These are phyloP conservation scores for Pyrus communis DNA, from an alignment of 306 rosid genomes.

Conservation along the genomic window DNA sequence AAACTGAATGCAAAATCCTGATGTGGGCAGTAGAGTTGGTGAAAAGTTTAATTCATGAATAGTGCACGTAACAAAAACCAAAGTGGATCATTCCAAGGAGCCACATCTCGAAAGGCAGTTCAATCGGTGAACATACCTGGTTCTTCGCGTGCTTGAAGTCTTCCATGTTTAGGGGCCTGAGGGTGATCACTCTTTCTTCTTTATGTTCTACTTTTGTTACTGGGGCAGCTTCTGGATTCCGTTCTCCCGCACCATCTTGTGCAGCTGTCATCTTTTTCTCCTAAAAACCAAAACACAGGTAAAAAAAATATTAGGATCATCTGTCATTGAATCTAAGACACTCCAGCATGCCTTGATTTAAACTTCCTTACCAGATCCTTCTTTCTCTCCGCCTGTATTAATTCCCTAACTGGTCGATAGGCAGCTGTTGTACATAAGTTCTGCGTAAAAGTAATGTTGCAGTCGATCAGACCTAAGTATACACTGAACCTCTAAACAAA, in stretches of 20 bases:
- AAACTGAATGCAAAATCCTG: too few relatives aligned
- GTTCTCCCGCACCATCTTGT: slow-evolving; percentile 8
- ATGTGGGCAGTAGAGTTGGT: not conserved
- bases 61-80: not conserved
- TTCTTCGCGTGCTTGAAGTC: slow-evolving; percentile 76
- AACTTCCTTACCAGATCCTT: slow-evolving; percentile 52
- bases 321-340: slow-evolving; percentile 4
- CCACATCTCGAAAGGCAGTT: not conserved
- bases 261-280: slow-evolving; percentile 54
- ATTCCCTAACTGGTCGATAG: slow-evolving; percentile 78
- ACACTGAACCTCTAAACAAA: not conserved
- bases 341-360: not conserved
- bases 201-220: slow-evolving; percentile 19
- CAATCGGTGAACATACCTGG: slow-evolving; percentile 39
- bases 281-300: slow-evolving; percentile 16
- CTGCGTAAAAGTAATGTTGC: slow-evolving; percentile 28
- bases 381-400: slow-evolving; percentile 73
- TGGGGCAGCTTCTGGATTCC: slow-evolving; percentile 12
- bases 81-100: too few relatives aligned
- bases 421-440: slow-evolving; percentile 91
- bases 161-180: slow-evolving; percentile 76
- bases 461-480: slow-evolving; percentile 1
- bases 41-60: not conserved
- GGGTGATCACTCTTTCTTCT: slow-evolving; percentile 57
- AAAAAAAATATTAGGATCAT: not conserved